Evolutionary conservation across 192 early-diverging fungal species (phyloP).

Genomic region (Coemansia sp.): DNA sequence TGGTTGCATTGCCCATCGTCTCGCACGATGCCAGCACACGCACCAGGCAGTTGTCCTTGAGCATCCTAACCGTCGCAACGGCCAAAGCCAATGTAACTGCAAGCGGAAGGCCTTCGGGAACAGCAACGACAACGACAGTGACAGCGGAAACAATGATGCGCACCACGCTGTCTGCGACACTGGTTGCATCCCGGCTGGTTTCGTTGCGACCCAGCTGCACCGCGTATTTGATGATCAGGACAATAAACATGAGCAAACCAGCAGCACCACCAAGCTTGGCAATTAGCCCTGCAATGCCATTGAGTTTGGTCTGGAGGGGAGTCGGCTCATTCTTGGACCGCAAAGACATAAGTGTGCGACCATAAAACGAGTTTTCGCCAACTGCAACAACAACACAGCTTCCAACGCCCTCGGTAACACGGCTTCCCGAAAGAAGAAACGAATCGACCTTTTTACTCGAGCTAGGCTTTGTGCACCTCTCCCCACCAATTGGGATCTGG

Average conservation of each 20-base stretch:
- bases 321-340: constrained; percentile 84
- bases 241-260: constrained; percentile 83
- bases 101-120: constrained; percentile 96
- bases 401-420: constrained; percentile 87
- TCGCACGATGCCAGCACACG: constrained; percentile 95
- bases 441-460: constrained; percentile 59
- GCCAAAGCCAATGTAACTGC: constrained; percentile 96
- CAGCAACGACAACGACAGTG: constrained; percentile 95
- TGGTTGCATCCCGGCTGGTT: constrained; percentile 48
- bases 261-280: constrained; percentile 89
- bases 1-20: constrained; percentile 98
- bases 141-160: constrained; percentile 87
- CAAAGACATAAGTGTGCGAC: constrained; percentile 84
- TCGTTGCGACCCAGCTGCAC: constrained; percentile 57
- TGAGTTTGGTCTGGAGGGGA: constrained; percentile 90
- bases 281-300: constrained; percentile 85
- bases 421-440: constrained; percentile 92
- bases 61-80: constrained; percentile 91
- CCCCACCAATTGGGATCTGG: background rate
- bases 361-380: constrained; percentile 86
- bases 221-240: constrained; percentile 86
- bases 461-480: constrained; percentile 27
- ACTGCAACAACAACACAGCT: constrained; percentile 81
- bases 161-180: constrained; percentile 66
- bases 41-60: constrained; percentile 97